Evolutionary conservation across 495 filamentous ascomycete species (phyloP), one percentile per base, ranked within the genome.

Genomic region (Lophium mytilinum): DNA sequence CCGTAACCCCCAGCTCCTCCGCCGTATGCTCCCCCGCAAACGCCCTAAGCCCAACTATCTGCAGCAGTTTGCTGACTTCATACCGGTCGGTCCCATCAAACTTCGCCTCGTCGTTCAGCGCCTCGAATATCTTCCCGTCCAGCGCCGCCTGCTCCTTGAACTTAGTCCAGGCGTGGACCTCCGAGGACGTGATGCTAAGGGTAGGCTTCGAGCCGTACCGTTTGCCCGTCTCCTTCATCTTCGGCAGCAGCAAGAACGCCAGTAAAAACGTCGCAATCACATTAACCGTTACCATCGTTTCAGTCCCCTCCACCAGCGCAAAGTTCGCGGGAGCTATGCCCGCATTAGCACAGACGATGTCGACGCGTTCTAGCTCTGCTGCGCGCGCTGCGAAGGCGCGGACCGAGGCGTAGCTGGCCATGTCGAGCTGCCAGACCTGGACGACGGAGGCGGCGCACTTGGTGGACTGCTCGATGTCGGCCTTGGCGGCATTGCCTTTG

Each of bases 211-310:
- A 65, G 52, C 61, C 58, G 60, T 62, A 71, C 34, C 52, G 49
- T 8, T 43, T 14, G 0, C 60, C 72, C 12, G 62, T 64, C 43
- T 65, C 52, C 45, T 60, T 63, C 6, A 74, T 58, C 55, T 70
- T 70, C 9, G 72, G 72, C 8, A 79, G 58, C 37, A 79, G 21
- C 15, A 72, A 54, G 9, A 73, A 52, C 0, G 72, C 72, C 43
- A 80, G 68, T 33, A 81, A 59, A 42, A 80, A 72, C 3, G 76
- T 79, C 3, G 73, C 72, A 19, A 78, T 61, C 3, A 80, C 78
- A 21, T 47, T 47, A 11, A 21, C 18, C 10, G 43, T 15, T 5
- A 47, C 19, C 10, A 19, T 21, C 43, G 15, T 3, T 10, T 47
- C 43, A 4, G 15, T n/a, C 3, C 18, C 43, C 10, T 47, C 18